Percentiles rank a stretch among this genome's conserved stretches.
phyloP scores from a whole-genome alignment of 495 filamentous ascomycete species.

The Aspergillus carlsbadensis region DNA sequence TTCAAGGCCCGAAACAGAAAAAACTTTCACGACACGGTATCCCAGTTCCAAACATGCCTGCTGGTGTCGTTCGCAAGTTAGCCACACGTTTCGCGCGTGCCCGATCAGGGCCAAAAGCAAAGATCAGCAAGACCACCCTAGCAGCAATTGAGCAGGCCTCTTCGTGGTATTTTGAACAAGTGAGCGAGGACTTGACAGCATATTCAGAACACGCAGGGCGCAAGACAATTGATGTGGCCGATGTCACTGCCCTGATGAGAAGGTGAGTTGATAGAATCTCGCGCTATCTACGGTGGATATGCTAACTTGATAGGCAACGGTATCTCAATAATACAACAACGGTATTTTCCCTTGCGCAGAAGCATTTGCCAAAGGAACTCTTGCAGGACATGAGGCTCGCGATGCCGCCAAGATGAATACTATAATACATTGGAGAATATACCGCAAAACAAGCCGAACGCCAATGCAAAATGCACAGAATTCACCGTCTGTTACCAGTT shows the following conservation, averaged over 20 bases:
- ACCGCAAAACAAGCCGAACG: conserved; percentile 21
- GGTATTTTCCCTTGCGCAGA: conserved; percentile 78
- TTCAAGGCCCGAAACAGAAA: conserved; percentile 40
- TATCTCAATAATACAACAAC: conserved; percentile 70
- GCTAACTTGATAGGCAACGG: conserved; percentile 66
- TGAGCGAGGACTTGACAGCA: conserved; percentile 70
- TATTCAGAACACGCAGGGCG: conserved; percentile 82
- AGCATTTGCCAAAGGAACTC: conserved; percentile 77
- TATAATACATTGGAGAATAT: conserved; percentile 12
- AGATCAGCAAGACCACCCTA: conserved; percentile 70
- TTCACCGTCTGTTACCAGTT: conserved; percentile 59
- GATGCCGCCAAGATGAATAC: conserved; percentile 50
- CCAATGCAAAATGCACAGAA: conserved; percentile 19
- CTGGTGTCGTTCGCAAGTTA: conserved; percentile 69
- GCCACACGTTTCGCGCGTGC: conserved; percentile 68
- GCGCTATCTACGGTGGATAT: conserved; percentile 13
- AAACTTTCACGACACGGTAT: conserved; percentile 72
- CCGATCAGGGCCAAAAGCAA: conserved; percentile 57
- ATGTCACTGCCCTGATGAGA: conserved; percentile 77
- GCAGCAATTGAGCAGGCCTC: conserved; percentile 73
- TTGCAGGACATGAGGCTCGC: conserved; percentile 78
- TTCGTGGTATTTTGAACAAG: conserved; percentile 87
- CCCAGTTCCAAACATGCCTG: conserved; percentile 70
- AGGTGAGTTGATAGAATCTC: conserved; percentile 50
- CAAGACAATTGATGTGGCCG: conserved; percentile 81